Evolutionary conservation across 257 asterid species (phyloP), one percentile per base, ranked within the genome.

Genomic region (Ehretia macrophylla): DNA sequence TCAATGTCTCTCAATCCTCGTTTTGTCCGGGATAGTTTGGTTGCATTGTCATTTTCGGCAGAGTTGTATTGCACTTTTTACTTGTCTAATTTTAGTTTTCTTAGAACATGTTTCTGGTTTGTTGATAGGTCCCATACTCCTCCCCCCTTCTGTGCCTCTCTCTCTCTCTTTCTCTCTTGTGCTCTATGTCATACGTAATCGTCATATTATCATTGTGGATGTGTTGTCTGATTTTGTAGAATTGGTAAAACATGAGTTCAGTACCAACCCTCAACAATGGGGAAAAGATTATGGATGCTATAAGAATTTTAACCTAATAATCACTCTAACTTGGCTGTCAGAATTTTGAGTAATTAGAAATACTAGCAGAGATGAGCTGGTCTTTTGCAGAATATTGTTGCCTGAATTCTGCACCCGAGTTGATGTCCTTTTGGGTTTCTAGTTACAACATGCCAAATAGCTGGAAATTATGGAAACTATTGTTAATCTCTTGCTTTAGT

Each of bases 1-100:
- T 71, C 66, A 57, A 67, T 62, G 75, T 63, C 59, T 73, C 74
- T 73, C 65, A 42, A 38, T 42, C 47, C 47, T 42, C 47, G 11
- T 42, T 27, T 42, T 42, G 47, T 42, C 35, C 13, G 21, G 49
- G 32, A 32, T 54, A 14, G 50, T 46, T 4, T 27, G 11, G 58
- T 54, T 17, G 50, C 13, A 67, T 4, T 60, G 19, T 17, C 11
- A 18, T 35, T 42, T 68, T 17, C 51, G 10, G 47, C 54, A n/a
- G 10, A 37, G 12, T 42, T 42, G 47, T 42, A 42, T 42, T 42
- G 16, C 47, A 42, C 16, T 27, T 42, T 10, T 4, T 42, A 42
- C 47, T 42, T 42, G 47, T 14, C 11, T 42, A 42, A 10, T 42
- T 42, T 10, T 42, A 10, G 47, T 42, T 42, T 42, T 42, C 47